Conservation (phyloP, 2,329 filamentous ascomycete genomes). For the Arachnomyces sp. region DNA sequence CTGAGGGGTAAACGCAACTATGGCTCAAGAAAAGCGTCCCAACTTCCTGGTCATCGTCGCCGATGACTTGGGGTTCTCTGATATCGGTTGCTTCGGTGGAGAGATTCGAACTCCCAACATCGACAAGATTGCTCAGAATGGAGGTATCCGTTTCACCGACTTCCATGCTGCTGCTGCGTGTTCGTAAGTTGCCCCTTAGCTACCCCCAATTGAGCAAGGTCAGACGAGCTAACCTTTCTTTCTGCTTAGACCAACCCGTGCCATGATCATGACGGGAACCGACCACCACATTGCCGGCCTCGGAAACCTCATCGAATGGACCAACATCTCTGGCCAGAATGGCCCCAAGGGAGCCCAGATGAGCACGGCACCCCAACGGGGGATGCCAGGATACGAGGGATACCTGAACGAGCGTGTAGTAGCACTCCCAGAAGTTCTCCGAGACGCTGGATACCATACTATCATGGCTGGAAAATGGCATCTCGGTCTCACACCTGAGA, state of each 20-base stretch:
- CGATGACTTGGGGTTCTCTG: constrained; percentile 54
- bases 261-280: constrained; percentile 60
- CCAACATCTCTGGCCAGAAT: constrained; percentile 46
- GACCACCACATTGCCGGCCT: constrained; percentile 49
- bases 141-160: constrained; percentile 53
- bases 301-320: constrained; percentile 53
- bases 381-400: constrained; percentile 55
- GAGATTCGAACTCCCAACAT: constrained; percentile 55
- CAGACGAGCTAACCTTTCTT: background rate
- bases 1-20: constrained; percentile 7
- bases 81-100: constrained; percentile 51
- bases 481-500: constrained; percentile 50
- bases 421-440: constrained; percentile 50
- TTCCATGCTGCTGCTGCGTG: constrained; percentile 59
- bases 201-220: no score
- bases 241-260: constrained; percentile 43
- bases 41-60: constrained; percentile 54
- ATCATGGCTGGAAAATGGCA: constrained; percentile 58
- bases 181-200: constrained; percentile 31
- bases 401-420: constrained; percentile 55
- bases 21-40: constrained; percentile 37
- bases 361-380: constrained; percentile 47
- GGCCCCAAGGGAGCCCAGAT: constrained; percentile 44
- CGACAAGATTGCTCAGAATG: constrained; percentile 42
- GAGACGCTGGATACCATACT: constrained; percentile 52